These are phyloP conservation scores for Wickerhamomyces kurtzmanii DNA, from an alignment of 805 yeast genomes.

Conservation along the genomic window DNA sequence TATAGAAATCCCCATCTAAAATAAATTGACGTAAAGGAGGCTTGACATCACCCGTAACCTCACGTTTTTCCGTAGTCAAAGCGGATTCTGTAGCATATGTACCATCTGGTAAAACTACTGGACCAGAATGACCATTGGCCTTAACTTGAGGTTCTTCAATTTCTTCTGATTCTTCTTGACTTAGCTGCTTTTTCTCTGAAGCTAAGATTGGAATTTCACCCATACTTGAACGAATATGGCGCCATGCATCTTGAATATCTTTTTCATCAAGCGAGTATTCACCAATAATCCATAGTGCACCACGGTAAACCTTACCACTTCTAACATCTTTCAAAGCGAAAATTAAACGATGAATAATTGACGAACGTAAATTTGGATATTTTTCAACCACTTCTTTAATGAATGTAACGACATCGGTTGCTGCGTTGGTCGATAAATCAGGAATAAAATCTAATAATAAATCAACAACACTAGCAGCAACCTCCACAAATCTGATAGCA, in stretches of 20 bases:
- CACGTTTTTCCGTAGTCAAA: conserved; percentile 39
- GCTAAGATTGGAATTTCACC: conserved; percentile 90
- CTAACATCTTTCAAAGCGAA: conserved; percentile 54
- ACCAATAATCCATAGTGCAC: conserved; percentile 93
- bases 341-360: conserved; percentile 56
- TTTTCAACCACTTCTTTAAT: conserved; percentile 91
- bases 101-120: conserved; percentile 94
- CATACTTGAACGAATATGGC: conserved; percentile 64
- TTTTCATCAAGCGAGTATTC: conserved; percentile 71
- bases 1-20: conserved; percentile 81
- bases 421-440: conserved; percentile 77
- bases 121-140: conserved; percentile 39
- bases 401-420: conserved; percentile 83
- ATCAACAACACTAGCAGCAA: conserved; percentile 86
- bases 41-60: conserved; percentile 30
- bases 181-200: conserved; percentile 44
- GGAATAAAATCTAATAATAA: conserved; percentile 77
- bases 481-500: conserved; percentile 83
- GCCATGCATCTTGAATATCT: conserved; percentile 81
- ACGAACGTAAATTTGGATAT: conserved; percentile 67
- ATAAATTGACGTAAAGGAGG: conserved; percentile 79
- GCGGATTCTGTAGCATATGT: conserved; percentile 96
- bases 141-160: conserved; percentile 18
- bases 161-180: conserved; percentile 23
- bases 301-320: conserved; percentile 87